Conservation (phyloP, 495 filamentous ascomycete genomes). For the Parathielavia hyrcaniae region DNA sequence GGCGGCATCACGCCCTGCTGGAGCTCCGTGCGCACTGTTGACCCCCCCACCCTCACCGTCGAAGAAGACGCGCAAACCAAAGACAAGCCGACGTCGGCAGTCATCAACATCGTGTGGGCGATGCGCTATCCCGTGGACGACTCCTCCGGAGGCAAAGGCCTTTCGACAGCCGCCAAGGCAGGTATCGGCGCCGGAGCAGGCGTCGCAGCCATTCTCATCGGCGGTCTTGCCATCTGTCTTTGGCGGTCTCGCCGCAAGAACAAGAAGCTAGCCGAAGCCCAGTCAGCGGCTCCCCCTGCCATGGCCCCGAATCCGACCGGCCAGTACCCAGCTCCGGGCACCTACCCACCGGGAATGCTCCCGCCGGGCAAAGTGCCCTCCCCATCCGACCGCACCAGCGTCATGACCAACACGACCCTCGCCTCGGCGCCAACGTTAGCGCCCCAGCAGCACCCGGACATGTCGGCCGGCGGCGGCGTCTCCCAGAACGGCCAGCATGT, state of each 20-base stretch:
- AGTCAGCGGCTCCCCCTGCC: neutral
- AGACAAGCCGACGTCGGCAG: slow-evolving; percentile 25
- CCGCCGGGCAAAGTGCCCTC: neutral
- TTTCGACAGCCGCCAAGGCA: slow-evolving; percentile 27
- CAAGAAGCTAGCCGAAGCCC: slow-evolving; percentile 14
- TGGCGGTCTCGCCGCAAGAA: slow-evolving; percentile 23
- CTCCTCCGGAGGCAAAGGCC: slow-evolving; percentile 8
- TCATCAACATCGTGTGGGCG: slow-evolving; percentile 30
- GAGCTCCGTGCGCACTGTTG: slow-evolving; percentile 12
- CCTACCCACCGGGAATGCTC: neutral
- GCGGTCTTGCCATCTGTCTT: slow-evolving; percentile 16
- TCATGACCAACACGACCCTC: neutral
- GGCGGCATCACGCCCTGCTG: slow-evolving; percentile 29
- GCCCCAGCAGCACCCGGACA: slow-evolving; percentile 20
- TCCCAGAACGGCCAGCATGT: slow-evolving; percentile 5
- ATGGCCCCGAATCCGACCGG: neutral
- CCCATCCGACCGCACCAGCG: neutral
- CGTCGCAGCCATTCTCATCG: slow-evolving; percentile 22
- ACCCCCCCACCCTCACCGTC: slow-evolving; percentile 20
- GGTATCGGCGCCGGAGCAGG: slow-evolving; percentile 28
- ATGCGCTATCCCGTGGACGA: slow-evolving; percentile 25
- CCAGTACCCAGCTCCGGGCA: slow-evolving; percentile 6
- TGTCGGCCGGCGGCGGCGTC: slow-evolving; percentile 13
- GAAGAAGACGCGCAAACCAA: slow-evolving; percentile 14
- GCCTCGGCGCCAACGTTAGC: neutral